Conservation (phyloP, 495 filamentous ascomycete species). For the Saxispiralis lemnorum region DNA sequence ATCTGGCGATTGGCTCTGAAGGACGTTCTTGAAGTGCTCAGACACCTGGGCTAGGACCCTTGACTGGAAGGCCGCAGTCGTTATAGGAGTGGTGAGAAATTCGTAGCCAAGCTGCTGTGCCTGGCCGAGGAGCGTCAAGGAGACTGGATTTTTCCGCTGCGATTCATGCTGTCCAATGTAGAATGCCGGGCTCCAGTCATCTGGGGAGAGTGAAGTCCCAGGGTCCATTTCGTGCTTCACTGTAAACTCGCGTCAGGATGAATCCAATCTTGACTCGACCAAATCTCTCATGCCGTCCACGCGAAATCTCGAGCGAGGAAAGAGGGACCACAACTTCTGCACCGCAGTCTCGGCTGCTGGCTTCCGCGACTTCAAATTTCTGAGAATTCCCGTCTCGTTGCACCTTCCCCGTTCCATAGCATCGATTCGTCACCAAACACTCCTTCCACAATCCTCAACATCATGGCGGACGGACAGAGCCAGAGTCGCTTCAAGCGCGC, state of each 20-base stretch:
- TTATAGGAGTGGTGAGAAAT: slow-evolving; percentile 78
- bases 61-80: slow-evolving; percentile 63
- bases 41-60: slow-evolving; percentile 45
- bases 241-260: too few species aligned
- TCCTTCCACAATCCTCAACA: background rate
- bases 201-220: slow-evolving; percentile 10
- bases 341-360: background rate
- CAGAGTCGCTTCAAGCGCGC: slow-evolving; percentile 29
- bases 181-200: slow-evolving; percentile 40
- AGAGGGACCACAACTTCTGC: background rate
- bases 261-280: too few species aligned
- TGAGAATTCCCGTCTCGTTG: background rate
- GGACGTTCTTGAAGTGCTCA: slow-evolving; percentile 26
- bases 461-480: slow-evolving; percentile 28
- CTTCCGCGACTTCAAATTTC: background rate
- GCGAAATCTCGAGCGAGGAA: background rate
- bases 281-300: too few species aligned
- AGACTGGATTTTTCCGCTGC: slow-evolving; percentile 41
- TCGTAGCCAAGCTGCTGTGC: slow-evolving; percentile 62
- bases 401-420: background rate
- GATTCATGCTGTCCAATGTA: slow-evolving; percentile 76
- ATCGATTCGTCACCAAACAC: background rate
- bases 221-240: background rate
- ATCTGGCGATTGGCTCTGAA: slow-evolving; percentile 12
- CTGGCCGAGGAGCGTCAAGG: slow-evolving; percentile 43